Percentiles rank a stretch among this genome's conserved stretches.
Evolutionary conservation across 2,329 filamentous ascomycete species (phyloP).

Genomic region (Volutella citrinella): DNA sequence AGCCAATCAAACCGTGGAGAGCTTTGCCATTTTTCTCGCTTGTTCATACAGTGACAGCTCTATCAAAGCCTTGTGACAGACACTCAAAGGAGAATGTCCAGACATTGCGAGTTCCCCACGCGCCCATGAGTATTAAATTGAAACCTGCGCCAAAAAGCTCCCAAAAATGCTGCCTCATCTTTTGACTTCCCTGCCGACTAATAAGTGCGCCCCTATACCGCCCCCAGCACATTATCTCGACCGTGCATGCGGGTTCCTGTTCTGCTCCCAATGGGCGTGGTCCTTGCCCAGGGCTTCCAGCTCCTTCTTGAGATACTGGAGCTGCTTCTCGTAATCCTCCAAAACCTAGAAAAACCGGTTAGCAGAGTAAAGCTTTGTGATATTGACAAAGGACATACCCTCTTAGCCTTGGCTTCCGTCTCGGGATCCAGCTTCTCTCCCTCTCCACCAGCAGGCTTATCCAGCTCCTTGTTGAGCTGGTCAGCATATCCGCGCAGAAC

Average conservation of each 20-base stretch:
- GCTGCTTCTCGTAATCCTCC: constrained; percentile 78
- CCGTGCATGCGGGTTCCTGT: constrained; percentile 39
- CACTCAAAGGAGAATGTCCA: too few species aligned
- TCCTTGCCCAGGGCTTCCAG: constrained; percentile 60
- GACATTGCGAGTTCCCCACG: too few species aligned
- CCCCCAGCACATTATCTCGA: constrained; percentile 20
- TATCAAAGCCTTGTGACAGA: background rate
- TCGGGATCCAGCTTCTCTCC: constrained; percentile 64
- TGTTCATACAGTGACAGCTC: constrained; percentile 6
- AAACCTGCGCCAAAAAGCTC: too few species aligned
- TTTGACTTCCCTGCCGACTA: constrained; percentile 10
- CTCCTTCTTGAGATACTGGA: constrained; percentile 72
- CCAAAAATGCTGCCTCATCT: too few species aligned
- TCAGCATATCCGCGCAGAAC: constrained; percentile 70
- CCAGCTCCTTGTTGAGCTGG: constrained; percentile 70
- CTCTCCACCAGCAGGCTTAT: constrained; percentile 58
- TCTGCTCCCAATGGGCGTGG: constrained; percentile 54
- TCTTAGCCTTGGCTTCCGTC: constrained; percentile 68
- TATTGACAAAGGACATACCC: constrained; percentile 48
- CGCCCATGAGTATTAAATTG: too few species aligned
- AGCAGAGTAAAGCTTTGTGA: constrained; percentile 4
- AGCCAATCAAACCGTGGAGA: too few species aligned
- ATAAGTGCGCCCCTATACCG: too few species aligned
- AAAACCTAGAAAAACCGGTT: constrained; percentile 55
- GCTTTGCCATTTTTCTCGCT: too few species aligned